These are phyloP conservation scores for Xylaria intraflava DNA, from an alignment of 495 filamentous ascomycete species.

Conservation along the genomic window DNA sequence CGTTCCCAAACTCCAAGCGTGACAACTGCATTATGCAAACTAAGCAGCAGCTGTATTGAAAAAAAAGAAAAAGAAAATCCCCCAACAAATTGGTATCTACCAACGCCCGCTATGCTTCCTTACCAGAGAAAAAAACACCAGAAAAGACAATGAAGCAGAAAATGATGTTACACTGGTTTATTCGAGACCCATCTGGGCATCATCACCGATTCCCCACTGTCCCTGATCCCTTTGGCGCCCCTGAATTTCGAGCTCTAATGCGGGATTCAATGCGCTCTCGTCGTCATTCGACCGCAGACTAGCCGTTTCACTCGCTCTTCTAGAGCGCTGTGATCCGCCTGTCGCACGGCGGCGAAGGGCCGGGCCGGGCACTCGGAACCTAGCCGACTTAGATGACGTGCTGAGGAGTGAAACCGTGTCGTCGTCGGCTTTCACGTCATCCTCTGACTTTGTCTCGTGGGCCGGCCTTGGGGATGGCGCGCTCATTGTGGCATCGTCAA, in stretches of 20 bases:
- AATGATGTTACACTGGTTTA: slow-evolving; percentile 11
- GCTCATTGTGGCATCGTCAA: neutral
- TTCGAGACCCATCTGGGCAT: slow-evolving; percentile 47
- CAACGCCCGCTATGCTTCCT: slow-evolving; percentile 22
- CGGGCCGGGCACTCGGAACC: slow-evolving; percentile 15
- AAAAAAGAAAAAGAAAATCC: slow-evolving; percentile 9
- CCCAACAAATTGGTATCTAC: slow-evolving; percentile 25
- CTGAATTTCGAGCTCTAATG: slow-evolving; percentile 35
- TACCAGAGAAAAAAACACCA: neutral
- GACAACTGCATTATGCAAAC: no score
- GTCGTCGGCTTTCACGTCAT: slow-evolving; percentile 17
- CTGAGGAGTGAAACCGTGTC: slow-evolving; percentile 27
- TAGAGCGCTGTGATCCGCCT: slow-evolving; percentile 22
- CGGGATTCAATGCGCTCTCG: slow-evolving; percentile 25
- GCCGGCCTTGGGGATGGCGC: neutral
- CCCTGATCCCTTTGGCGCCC: slow-evolving; percentile 36
- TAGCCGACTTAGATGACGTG: slow-evolving; percentile 24
- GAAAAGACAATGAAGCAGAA: neutral
- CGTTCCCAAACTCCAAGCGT: no score
- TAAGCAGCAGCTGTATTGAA: neutral
- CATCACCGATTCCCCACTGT: slow-evolving; percentile 51
- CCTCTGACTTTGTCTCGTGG: neutral
- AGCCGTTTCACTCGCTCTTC: slow-evolving; percentile 29
- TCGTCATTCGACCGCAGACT: slow-evolving; percentile 32
- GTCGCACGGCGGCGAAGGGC: slow-evolving; percentile 22